phyloP scores from a whole-genome alignment of 495 filamentous ascomycete genomes.

The Xylaria grammica region DNA sequence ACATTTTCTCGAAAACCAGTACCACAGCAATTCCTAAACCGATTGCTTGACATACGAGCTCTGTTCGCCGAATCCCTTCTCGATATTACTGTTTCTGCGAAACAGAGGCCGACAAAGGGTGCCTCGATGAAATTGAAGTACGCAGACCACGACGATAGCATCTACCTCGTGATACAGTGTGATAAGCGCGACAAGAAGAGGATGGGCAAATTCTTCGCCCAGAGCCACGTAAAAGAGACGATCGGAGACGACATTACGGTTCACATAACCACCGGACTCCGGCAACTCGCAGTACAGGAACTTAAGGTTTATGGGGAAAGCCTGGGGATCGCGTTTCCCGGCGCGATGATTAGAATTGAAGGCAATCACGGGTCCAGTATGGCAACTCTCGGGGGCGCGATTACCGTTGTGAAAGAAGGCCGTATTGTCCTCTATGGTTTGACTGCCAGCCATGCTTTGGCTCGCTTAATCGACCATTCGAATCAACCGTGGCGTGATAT shows the following conservation, averaged over 20 bases:
- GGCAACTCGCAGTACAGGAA: not conserved
- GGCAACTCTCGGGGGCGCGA: not conserved
- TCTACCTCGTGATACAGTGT: not conserved
- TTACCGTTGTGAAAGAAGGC: not conserved
- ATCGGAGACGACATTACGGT: slow-evolving; percentile 1
- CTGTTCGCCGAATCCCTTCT: slow-evolving; percentile 24
- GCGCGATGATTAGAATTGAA: not conserved
- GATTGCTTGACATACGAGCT: slow-evolving; percentile 34
- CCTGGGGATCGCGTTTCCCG: not conserved
- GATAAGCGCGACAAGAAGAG: slow-evolving; percentile 10
- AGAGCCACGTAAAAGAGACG: not conserved
- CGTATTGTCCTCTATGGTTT: not conserved
- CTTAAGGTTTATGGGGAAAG: not conserved
- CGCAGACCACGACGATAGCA: not conserved
- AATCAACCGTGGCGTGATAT: not conserved
- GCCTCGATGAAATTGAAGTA: slow-evolving; percentile 4
- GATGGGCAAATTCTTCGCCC: slow-evolving; percentile 32
- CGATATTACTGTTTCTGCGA: slow-evolving; percentile 17
- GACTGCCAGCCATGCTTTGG: not conserved
- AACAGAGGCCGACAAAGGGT: not conserved
- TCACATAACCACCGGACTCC: not conserved
- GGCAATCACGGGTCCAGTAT: not conserved
- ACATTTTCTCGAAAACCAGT: slow-evolving; percentile 26
- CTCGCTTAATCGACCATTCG: not conserved
- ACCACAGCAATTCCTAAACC: slow-evolving; percentile 24